Percentiles rank a stretch among this genome's conserved stretches.
Evolutionary conservation across 2,329 filamentous ascomycete species (phyloP).

Genomic region (Basipetospora chlamydospora): DNA sequence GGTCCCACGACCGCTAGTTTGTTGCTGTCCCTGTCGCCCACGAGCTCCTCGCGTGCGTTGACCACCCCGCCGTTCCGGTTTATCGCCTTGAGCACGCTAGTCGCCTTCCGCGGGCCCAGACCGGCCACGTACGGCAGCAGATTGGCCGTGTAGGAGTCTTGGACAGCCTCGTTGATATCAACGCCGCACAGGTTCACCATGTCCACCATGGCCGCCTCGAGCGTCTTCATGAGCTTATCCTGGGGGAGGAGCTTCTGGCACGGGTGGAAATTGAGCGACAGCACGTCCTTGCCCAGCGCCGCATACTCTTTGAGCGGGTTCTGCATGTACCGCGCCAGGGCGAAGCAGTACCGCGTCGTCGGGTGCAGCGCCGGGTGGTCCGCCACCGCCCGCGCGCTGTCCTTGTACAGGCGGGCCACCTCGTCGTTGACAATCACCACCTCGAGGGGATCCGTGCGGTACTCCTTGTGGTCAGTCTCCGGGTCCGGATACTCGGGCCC

Average conservation of each 20-base stretch:
- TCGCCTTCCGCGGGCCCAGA: constrained; percentile 82
- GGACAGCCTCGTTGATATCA: constrained; percentile 83
- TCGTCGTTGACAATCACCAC: constrained; percentile 92
- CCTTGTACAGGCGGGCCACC: constrained; percentile 90
- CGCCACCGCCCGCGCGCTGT: constrained; percentile 60
- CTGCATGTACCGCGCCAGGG: constrained; percentile 80
- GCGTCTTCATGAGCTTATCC: constrained; percentile 70
- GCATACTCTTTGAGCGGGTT: constrained; percentile 96
- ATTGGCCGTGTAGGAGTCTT: constrained; percentile 68
- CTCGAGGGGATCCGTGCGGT: constrained; percentile 66
- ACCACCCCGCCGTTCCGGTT: constrained; percentile 82
- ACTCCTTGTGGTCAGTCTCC: constrained; percentile 49
- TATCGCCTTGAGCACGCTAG: constrained; percentile 59
- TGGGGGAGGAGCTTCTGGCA: constrained; percentile 79
- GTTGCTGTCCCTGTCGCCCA: constrained; percentile 72
- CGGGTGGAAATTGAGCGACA: constrained; percentile 75
- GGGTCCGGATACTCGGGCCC: constrained; percentile 70
- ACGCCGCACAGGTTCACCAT: constrained; percentile 96
- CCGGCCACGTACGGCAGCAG: constrained; percentile 84
- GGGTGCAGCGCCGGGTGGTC: constrained; percentile 73
- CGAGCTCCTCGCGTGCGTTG: constrained; percentile 69
- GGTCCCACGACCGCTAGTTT: constrained; percentile 70
- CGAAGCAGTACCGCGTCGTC: constrained; percentile 78
- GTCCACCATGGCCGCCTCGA: constrained; percentile 96
- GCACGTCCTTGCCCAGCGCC: constrained; percentile 73